These are phyloP conservation scores for Xylaria sp. DNA, from an alignment of 2,329 filamentous ascomycete species.

Conservation along the genomic window DNA sequence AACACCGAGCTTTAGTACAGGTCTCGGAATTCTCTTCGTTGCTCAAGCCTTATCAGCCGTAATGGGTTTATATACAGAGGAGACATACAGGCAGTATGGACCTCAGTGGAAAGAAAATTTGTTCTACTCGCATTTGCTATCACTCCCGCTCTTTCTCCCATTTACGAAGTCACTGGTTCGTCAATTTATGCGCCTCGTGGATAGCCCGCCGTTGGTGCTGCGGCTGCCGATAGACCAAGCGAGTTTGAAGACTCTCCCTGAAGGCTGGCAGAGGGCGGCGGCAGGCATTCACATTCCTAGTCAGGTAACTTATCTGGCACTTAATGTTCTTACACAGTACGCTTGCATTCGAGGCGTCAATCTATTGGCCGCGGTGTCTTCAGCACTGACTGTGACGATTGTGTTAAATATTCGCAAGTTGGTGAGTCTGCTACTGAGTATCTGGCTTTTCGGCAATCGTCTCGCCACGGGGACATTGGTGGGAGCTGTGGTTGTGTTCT, in stretches of 20 bases:
- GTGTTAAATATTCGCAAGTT: constrained; percentile 96
- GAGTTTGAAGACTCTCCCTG: constrained; percentile 50
- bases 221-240: constrained; percentile 49
- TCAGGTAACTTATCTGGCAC: constrained; percentile 74
- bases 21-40: constrained; percentile 83
- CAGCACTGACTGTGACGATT: constrained; percentile 94
- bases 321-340: constrained; percentile 91
- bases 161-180: constrained; percentile 72
- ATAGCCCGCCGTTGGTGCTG: constrained; percentile 70
- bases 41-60: constrained; percentile 91
- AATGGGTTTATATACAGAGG: constrained; percentile 95
- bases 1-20: constrained; percentile 65
- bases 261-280: constrained; percentile 52
- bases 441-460: constrained; percentile 91
- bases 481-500: constrained; percentile 87
- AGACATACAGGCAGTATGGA: constrained; percentile 85
- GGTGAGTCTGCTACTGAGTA: constrained; percentile 88
- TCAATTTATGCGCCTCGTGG: constrained; percentile 71
- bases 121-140: constrained; percentile 87
- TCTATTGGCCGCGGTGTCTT: constrained; percentile 86
- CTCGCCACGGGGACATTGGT: constrained; percentile 79
- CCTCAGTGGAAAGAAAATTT: constrained; percentile 95
- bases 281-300: constrained; percentile 65
- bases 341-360: constrained; percentile 97
- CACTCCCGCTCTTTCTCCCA: constrained; percentile 79